Base-by-base conservation (phyloP, 441 rosid species). In the Pelargonium fulgidum region DNA sequence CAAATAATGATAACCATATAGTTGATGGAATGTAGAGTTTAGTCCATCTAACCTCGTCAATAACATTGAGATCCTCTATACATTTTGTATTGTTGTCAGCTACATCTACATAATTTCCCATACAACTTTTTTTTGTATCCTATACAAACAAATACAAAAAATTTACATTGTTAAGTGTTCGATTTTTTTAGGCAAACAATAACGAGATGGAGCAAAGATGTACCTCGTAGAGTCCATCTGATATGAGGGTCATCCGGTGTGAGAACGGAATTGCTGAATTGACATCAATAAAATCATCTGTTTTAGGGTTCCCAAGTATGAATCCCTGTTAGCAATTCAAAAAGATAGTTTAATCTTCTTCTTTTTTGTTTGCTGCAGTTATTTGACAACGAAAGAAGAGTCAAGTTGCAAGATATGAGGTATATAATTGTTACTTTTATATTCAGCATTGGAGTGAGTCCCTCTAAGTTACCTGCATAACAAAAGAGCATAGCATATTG, bases 231-330 rank as follows among this genome's bases (percentile, higher is more conserved):
- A 85, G 88, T 67, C 85, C 89, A 67, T 87, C 86, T 0, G 92
- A 85, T 58, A 85, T 84, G 58, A 87, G 87, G 72, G 81, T 89
- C 92, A 87, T 85, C 58, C 89, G 81, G 76, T 87, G 82, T 69
- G 80, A 77, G 76, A 69, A 87, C 29, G 80, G 65, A 69, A 87
- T 33, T 20, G 2, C 39, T 3, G 77, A 62, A 66, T 81, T 80
- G 19, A 1, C 0, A 50, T 84, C 88, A 1, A 71, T 0, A 47
- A 7, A 24, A 3, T 0, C 7, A 4, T 70, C 67, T 13, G 80
- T 78, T 3, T 3, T 0, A 14, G 89, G 85, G 73, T 84, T 87
- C 45, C 89, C 96, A 45, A 89, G 80, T 12, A 88, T 42, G 77
- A 81, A 89, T 54, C 96, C 97, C 96, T 89, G 77, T 14, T 20